phyloP scores from a whole-genome alignment of 306 rosid genomes.

The Fragaria nilgerrensis region DNA sequence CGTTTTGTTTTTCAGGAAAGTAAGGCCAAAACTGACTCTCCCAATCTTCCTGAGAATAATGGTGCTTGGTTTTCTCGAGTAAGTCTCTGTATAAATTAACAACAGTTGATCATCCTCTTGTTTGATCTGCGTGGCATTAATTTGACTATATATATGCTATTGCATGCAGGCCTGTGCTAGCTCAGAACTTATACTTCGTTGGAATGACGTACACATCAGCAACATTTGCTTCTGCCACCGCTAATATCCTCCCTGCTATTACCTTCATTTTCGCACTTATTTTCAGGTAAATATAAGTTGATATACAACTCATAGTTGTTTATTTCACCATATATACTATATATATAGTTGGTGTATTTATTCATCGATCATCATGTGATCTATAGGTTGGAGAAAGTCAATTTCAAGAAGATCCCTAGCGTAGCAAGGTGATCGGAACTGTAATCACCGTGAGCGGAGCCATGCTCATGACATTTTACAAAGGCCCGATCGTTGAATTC shows the following conservation, averaged over 20 bases:
- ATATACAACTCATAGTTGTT: background rate
- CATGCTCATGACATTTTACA: slow-evolving; percentile 90
- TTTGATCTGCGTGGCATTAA: background rate
- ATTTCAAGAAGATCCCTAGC: slow-evolving; percentile 53
- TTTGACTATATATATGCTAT: background rate
- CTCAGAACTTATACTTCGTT: slow-evolving; percentile 81
- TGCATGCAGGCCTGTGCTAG: slow-evolving; percentile 73
- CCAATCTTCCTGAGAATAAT: slow-evolving; percentile 65
- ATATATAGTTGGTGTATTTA: background rate
- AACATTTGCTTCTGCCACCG: slow-evolving; percentile 82
- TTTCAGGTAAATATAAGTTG: slow-evolving; percentile 50
- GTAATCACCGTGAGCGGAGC: slow-evolving; percentile 77
- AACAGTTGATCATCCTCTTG: background rate
- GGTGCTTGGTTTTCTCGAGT: slow-evolving; percentile 89
- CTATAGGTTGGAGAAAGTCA: slow-evolving; percentile 75
- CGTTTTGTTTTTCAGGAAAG: slow-evolving; percentile 46
- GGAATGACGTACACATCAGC: slow-evolving; percentile 88
- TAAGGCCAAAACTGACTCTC: slow-evolving; percentile 78
- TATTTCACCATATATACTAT: background rate
- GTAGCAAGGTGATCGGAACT: slow-evolving; percentile 81
- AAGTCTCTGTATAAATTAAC: slow-evolving; percentile 22
- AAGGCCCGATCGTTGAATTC: slow-evolving; percentile 67
- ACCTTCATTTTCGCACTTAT: slow-evolving; percentile 85
- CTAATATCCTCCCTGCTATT: slow-evolving; percentile 91
- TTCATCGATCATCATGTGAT: background rate